Conservation (phyloP, 495 filamentous ascomycete species). For the Penicillium samsonianum region DNA sequence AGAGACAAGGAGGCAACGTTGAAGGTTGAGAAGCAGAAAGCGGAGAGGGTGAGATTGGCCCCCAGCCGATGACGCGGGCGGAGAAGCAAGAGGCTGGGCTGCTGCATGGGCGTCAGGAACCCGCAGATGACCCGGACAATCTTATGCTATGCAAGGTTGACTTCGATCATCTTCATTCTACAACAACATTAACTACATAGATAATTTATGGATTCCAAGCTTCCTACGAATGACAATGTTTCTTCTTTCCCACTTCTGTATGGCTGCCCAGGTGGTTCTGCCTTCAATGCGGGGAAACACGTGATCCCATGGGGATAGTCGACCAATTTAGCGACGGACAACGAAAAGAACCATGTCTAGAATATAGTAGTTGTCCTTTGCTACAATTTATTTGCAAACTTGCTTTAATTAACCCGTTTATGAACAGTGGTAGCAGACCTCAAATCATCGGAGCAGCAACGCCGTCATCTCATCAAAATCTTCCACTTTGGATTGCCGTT, state of each 20-base stretch:
- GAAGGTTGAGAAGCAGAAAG: constrained; percentile 19
- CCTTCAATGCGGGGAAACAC: constrained; percentile 9
- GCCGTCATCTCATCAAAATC: no score
- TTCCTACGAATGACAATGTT: no score
- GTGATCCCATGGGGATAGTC: constrained; percentile 1
- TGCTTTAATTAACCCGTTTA: no score
- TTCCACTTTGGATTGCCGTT: no score
- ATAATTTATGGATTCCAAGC: background rate
- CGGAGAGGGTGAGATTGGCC: constrained; percentile 24
- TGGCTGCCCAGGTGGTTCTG: no score
- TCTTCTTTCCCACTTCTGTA: no score
- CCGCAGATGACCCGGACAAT: constrained; percentile 5
- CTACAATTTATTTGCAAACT: no score
- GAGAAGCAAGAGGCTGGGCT: constrained; percentile 27
- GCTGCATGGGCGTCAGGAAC: constrained; percentile 22
- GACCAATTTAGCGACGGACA: no score
- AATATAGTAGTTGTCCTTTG: no score
- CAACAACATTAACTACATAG: background rate
- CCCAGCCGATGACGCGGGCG: constrained; percentile 45
- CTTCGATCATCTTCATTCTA: background rate
- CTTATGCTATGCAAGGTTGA: background rate
- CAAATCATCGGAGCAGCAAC: no score
- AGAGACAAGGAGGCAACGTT: constrained; percentile 6
- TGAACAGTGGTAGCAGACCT: no score
- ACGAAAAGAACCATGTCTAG: no score